Evolutionary conservation across 2,329 filamentous ascomycete species (phyloP), one percentile per base, ranked within the genome.

Genomic region (Aureobasidium leucospermi): DNA sequence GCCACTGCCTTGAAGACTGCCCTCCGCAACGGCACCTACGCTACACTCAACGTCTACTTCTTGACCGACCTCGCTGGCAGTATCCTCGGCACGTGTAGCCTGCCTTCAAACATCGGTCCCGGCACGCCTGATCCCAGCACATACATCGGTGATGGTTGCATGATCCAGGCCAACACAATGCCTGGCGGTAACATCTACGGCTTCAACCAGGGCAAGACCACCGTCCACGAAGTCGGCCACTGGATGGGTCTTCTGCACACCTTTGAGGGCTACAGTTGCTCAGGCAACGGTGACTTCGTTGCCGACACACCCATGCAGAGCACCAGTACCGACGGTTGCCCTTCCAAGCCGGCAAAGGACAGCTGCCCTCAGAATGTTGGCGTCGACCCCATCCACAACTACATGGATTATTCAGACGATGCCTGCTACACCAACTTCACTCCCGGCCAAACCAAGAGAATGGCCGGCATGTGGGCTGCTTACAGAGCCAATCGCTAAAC

Each of bases 371-470:
- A 64, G n/a, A 69, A 70, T 28, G 68, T 72, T 10, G 78, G 77
- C 0, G 57, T 73, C 11, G 82, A 84, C 68, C 72, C 78, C 3
- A 78, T 84, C 58, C 78, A 81, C 61, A 82, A 84, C 66, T 84
- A 79, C 65, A 84, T 85, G 81, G 82, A 85, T 68, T 83, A 84
- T 67, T 78, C 75, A 4, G 77, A 73, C 7, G 81, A 84, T 72
- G 75, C 73, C 19, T 84, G 81, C 63, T 83, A 84, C 67, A 73
- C 74, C 63, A 72, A 68, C 1, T 84, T 84, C 63, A 81, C 80
- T 6, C 65, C 70, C 1, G 71, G 74, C 41, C 81, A 84, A 72
- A 70, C 75, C 19, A 67, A 72, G 60, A 69, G 81, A 56, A 82
- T 84, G 75, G 71, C 75, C 63, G 76, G 68, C 64, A 76, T 83